Evolutionary conservation across 306 rosid genomes (phyloP), one percentile per base, ranked within the genome.

Genomic region (Quercus rubra): DNA sequence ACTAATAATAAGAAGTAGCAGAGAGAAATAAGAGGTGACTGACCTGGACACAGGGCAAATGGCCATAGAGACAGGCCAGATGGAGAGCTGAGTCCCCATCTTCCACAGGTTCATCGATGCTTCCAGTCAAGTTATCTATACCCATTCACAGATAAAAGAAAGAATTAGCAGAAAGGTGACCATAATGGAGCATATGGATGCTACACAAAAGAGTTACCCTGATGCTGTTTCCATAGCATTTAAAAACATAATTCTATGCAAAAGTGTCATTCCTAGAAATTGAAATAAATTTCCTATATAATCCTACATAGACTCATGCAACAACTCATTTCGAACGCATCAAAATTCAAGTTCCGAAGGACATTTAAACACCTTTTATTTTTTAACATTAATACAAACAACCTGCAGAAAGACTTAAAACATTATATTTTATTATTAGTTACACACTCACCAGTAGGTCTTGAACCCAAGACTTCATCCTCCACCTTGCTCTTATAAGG

Each of bases 51-150:
- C 98, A 92, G 6, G 84, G 38, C 13, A 86, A 75, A 84, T 90
- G 91, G 72, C 99, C 98, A 81, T 95, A 95, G 74, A 95, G 91
- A 79, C 99, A 95, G 43, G 94, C 79, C 79, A 95, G 89, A 83
- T 95, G 99, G 43, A 95, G 91, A 83, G 92, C 94, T 1, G 91
- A 85, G 78, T 95, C 99, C 73, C 99, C 99, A 87, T 95, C 99
- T 87, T 95, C 98, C 61, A 92, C 90, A 1, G 99, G 91, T 57
- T 95, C 94, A 76, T 95, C 92, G 61, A 95, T 84, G 81, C 91
- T 89, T 25, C 99, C 99, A 83, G 73, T 79, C 72, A 91, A 83
- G 83, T 89, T 88, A 84, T 91, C 98, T 95, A 73, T 51, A 81
- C 6, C 61, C 30, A 83, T 46, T 51, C 68, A 77, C 23, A 81